Evolutionary conservation across 1,284 basidiomycete species (phyloP), one percentile per base, ranked within the genome.

Genomic region (Leccinum griseonigrum): DNA sequence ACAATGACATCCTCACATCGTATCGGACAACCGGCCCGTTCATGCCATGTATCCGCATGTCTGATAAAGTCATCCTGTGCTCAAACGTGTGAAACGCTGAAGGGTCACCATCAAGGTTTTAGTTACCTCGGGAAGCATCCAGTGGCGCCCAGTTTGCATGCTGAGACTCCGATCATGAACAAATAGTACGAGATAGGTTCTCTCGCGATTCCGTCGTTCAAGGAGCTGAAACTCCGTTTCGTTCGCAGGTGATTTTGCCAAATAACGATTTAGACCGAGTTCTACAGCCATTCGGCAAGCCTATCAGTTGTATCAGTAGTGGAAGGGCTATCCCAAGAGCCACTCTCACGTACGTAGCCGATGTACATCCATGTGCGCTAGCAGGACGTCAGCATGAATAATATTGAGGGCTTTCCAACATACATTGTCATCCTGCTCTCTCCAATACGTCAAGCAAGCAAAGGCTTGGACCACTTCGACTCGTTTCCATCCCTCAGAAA

Each of bases 211-310:
- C 36, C 91, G 86, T 32, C 91, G 85, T 70, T 93, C 90, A 38
- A 85, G 79, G 61, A 81, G 73, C 68, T 90, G 85, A 31, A 85
- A 76, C 34, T 85, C 83, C 3, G 82, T 82, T 74, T 93, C 91
- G 63, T 83, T 77, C 7, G 75, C 64, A 14, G 84, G 80, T 9
- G 84, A 83, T 46, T 79, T 75, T 14, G 81, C 70, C 55, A 85
- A 71, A 71, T 85, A 90, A 54, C 85, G 84, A 73, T 93, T 93
- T 29, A 93, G 78, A 38, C 85, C 84, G 48, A 93, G 81, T 70
- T 92, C 90, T 34, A 93, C 85, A 18, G 91, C 89, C 90, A 93
- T 92, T 57, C 91, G 87, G 71, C 88, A 90, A n/a, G 91, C 88
- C 88, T 90, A 63, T 43, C 63, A 38, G 63, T 54, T 63, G 59